Percentiles rank a stretch among this genome's conserved stretches.
These are phyloP conservation scores for Panaeolus papilionaceus DNA, from an alignment of 768 basidiomycete species.

Conservation along the genomic window DNA sequence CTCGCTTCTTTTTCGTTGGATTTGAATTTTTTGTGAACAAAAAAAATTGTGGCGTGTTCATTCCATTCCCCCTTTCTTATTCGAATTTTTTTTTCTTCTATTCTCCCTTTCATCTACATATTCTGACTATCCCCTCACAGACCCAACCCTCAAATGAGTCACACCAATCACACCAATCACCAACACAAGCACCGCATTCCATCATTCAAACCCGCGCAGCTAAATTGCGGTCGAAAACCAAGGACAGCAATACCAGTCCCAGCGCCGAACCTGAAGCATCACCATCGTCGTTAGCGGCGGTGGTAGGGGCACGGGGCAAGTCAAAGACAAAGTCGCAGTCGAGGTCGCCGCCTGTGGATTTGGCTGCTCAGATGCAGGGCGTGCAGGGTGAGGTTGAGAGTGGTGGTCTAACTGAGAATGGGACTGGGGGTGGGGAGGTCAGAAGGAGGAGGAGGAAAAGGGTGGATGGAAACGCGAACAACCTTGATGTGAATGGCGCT, in stretches of 20 bases:
- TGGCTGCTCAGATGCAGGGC: not conserved
- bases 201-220: not conserved
- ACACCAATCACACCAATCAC: too few species aligned
- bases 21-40: not conserved
- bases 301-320: not conserved
- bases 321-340: not conserved
- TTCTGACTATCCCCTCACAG: not conserved
- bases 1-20: too few species aligned
- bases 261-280: not conserved
- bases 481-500: not conserved
- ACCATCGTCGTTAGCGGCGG: not conserved
- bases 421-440: not conserved
- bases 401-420: not conserved
- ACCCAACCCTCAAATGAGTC: not conserved
- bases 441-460: conserved; percentile 1
- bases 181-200: not conserved
- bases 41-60: too few species aligned
- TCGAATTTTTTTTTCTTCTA: not conserved
- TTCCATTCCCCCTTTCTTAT: not conserved
- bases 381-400: not conserved
- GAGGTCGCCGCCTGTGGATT: not conserved
- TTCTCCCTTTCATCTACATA: not conserved
- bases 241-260: not conserved
- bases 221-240: not conserved
- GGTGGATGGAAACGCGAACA: not conserved